Base-by-base conservation (phyloP, 2,329 filamentous ascomycete species). In the Cordyceps farinosa region DNA sequence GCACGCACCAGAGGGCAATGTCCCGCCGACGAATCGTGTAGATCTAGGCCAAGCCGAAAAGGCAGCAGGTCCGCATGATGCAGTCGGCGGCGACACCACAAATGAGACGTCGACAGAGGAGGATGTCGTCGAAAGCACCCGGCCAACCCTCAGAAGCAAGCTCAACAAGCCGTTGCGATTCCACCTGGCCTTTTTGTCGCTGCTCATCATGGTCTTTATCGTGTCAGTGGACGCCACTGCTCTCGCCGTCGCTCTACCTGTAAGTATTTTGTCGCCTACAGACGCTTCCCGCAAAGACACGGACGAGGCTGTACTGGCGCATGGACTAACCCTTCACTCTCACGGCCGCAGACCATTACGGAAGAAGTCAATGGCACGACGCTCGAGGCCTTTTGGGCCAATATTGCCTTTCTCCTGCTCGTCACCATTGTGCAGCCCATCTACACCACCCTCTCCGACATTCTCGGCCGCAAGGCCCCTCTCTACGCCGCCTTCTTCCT, bases 351-450 rank as follows among this genome's bases (percentile, higher is more conserved):
- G 71, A 61, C 65, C 6, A 84, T 87, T 62, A 79, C 83, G 10
- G 67, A 73, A 27, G 79, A 81, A 45, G 75, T 87, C 3, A 67
- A 78, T 45, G 84, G 84, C 30, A 80, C 80, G 0, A 82, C 82
- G 2, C 81, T 86, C 38, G 79, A 90, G 73, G 85, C 87, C 0
- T 90, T 90, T 69, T 91, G 88, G 89, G 83, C 86, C 3, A 88
- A 87, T 1, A 90, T 88, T 3, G 86, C 86, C 17, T 91, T 89
- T 67, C 77, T 91, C 3, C 80, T 91, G 5, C 84, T 86, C 6
- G 85, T 84, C 61, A 86, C 87, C 4, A 82, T 86, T 32, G 80
- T 84, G 52, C 82, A 87, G 68, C 85, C 84, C 6, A 70, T 73
- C 5, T 67, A 77, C 27, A 71, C 75, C 9, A 70, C 69, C 1